These are phyloP conservation scores for Saccharomyces uvarum DNA, from an alignment of 1,139 yeast genomes.

Conservation along the genomic window DNA sequence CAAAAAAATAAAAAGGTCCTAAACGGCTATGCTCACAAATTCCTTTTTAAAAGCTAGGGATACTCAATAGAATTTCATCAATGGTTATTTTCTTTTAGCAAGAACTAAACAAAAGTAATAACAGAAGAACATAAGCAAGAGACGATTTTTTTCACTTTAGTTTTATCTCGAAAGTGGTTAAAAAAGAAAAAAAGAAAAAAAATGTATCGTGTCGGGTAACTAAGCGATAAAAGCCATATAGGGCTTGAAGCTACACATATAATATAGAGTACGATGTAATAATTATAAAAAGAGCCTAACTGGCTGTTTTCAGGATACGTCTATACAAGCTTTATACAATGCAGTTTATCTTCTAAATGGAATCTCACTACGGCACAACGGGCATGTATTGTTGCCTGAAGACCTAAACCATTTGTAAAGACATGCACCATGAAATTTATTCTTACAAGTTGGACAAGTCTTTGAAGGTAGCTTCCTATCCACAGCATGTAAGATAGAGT, in stretches of 20 bases:
- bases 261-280: not conserved
- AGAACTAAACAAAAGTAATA: not conserved
- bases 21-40: not conserved
- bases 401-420: slow-evolving; percentile 95
- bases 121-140: not conserved
- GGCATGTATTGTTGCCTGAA: slow-evolving; percentile 86
- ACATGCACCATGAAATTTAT: slow-evolving; percentile 96
- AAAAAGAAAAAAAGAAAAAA: not conserved
- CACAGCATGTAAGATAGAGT: slow-evolving; percentile 74
- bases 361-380: slow-evolving; percentile 79
- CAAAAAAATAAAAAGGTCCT: not conserved
- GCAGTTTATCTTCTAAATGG: slow-evolving; percentile 37
- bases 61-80: not conserved
- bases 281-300: not conserved
- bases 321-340: not conserved
- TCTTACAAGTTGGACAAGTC: slow-evolving; percentile 83
- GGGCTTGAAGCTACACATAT: not conserved
- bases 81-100: not conserved
- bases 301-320: not conserved
- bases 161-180: not conserved
- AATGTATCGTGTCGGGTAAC: not conserved
- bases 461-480: slow-evolving; percentile 88
- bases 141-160: not conserved
- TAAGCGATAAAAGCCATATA: not conserved
- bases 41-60: not conserved